These are phyloP conservation scores for Blastomyces parvus DNA, from an alignment of 2,329 filamentous ascomycete species.

Conservation along the genomic window DNA sequence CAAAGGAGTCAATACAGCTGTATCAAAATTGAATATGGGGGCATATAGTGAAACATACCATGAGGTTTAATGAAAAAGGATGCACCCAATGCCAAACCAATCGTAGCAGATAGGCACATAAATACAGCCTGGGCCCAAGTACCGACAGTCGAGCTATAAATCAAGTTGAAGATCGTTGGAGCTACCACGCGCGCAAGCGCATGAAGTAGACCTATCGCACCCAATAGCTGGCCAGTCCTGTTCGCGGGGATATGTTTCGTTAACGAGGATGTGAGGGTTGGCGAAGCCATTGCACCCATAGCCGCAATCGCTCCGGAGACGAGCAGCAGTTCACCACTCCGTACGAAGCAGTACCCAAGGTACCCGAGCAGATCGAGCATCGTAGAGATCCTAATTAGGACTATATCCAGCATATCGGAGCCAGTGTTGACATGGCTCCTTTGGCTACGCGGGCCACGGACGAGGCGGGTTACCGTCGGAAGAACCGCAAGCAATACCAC, in stretches of 20 bases:
- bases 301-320: slow-evolving; percentile 62
- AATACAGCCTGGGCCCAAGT: slow-evolving; percentile 76
- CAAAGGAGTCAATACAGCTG: not conserved
- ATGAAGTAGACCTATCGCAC: slow-evolving; percentile 77
- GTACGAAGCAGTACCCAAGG: slow-evolving; percentile 61
- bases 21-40: not conserved
- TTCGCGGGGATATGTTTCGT: slow-evolving; percentile 87
- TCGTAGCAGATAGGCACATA: slow-evolving; percentile 59
- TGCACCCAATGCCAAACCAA: slow-evolving; percentile 54
- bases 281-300: slow-evolving; percentile 73
- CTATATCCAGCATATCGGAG: slow-evolving; percentile 67
- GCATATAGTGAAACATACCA: slow-evolving; percentile 46
- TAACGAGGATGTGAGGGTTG: slow-evolving; percentile 71
- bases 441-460: slow-evolving; percentile 42
- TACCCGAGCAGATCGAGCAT: slow-evolving; percentile 68
- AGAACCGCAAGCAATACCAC: slow-evolving; percentile 63
- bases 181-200: slow-evolving; percentile 68
- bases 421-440: slow-evolving; percentile 49
- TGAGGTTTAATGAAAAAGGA: slow-evolving; percentile 64
- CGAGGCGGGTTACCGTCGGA: slow-evolving; percentile 65
- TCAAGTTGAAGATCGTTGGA: slow-evolving; percentile 72
- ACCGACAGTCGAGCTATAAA: slow-evolving; percentile 74
- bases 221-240: slow-evolving; percentile 74
- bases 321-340: slow-evolving; percentile 56
- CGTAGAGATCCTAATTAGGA: slow-evolving; percentile 64